These are phyloP conservation scores for Backusella circina DNA, from an alignment of 192 early-diverging fungal genomes.

Conservation along the genomic window DNA sequence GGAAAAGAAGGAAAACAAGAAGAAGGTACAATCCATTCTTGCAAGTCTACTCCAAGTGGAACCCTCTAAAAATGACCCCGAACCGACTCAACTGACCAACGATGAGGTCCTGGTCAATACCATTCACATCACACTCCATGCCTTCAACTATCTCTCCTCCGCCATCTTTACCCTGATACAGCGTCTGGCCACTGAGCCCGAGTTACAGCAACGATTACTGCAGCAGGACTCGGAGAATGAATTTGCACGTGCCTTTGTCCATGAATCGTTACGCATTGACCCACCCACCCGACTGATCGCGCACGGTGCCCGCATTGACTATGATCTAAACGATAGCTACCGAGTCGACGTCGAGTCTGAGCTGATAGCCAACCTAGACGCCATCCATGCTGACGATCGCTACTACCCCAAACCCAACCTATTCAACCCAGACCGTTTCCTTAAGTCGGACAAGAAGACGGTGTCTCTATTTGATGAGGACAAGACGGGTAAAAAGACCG, in stretches of 20 bases:
- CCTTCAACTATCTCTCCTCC: slow-evolving; percentile 18
- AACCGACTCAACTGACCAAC: slow-evolving; percentile 14
- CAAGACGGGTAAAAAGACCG: not conserved
- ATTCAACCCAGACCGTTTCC: slow-evolving; percentile 44
- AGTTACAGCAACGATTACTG: slow-evolving; percentile 30
- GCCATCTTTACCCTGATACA: slow-evolving; percentile 33
- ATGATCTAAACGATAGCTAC: slow-evolving; percentile 26
- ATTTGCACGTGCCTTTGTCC: slow-evolving; percentile 21
- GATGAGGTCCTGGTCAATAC: slow-evolving; percentile 30
- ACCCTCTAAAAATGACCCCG: slow-evolving; percentile 22
- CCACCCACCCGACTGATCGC: slow-evolving; percentile 22
- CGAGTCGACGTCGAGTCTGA: slow-evolving; percentile 29
- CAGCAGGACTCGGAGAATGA: slow-evolving; percentile 20
- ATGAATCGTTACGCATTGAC: slow-evolving; percentile 25
- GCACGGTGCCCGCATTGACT: slow-evolving; percentile 34
- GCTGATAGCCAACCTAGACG: slow-evolving; percentile 36
- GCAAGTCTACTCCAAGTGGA: not conserved
- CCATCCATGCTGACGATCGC: slow-evolving; percentile 39
- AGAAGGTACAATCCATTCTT: not conserved
- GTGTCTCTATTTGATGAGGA: not conserved
- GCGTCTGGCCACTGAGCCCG: slow-evolving; percentile 37
- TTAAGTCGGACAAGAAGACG: slow-evolving; percentile 7
- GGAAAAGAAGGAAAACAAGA: not conserved
- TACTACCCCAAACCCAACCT: slow-evolving; percentile 36
- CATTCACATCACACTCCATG: slow-evolving; percentile 32